phyloP scores from a whole-genome alignment of 2,329 filamentous ascomycete genomes.

The Xylaria arbuscula region DNA sequence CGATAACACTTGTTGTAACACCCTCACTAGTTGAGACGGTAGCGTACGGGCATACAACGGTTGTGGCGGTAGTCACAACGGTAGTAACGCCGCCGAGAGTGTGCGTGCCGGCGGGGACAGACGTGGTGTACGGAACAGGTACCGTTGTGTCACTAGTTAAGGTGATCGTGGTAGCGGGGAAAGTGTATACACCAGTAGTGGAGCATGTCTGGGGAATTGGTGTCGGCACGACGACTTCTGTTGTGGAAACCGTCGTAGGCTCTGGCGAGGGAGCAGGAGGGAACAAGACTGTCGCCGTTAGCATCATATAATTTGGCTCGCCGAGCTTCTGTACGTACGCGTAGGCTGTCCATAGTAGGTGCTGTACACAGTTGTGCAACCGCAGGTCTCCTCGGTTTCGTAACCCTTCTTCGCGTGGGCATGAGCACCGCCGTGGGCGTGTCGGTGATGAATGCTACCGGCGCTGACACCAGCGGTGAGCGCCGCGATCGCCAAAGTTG shows the following conservation, averaged over 20 bases:
- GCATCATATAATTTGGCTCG: conserved; percentile 12
- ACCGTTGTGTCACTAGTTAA: conserved; percentile 75
- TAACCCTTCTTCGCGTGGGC: conserved; percentile 63
- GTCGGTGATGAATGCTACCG: conserved; percentile 68
- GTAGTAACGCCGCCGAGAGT: conserved; percentile 80
- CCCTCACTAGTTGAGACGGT: conserved; percentile 69
- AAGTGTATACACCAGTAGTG: conserved; percentile 78
- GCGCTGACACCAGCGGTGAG: conserved; percentile 69
- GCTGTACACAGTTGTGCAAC: conserved; percentile 79
- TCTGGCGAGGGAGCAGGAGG: conserved; percentile 49
- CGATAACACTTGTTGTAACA: conserved; percentile 73
- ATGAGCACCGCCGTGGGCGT: conserved; percentile 67
- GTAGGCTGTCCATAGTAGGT: conserved; percentile 75
- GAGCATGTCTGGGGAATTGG: conserved; percentile 66
- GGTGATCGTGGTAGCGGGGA: conserved; percentile 77
- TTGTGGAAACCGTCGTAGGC: conserved; percentile 50
- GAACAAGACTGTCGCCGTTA: conserved; percentile 53
- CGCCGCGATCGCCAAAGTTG: conserved; percentile 72
- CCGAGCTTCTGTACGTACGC: conserved; percentile 59
- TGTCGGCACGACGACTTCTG: conserved; percentile 63
- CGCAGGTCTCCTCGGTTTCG: conserved; percentile 60
- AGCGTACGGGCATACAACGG: conserved; percentile 76
- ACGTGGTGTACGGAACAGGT: conserved; percentile 70
- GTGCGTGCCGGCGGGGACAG: conserved; percentile 71
- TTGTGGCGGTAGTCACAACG: conserved; percentile 72